These are phyloP conservation scores for Coffea canephora DNA, from an alignment of 257 asterid species.

Conservation along the genomic window DNA sequence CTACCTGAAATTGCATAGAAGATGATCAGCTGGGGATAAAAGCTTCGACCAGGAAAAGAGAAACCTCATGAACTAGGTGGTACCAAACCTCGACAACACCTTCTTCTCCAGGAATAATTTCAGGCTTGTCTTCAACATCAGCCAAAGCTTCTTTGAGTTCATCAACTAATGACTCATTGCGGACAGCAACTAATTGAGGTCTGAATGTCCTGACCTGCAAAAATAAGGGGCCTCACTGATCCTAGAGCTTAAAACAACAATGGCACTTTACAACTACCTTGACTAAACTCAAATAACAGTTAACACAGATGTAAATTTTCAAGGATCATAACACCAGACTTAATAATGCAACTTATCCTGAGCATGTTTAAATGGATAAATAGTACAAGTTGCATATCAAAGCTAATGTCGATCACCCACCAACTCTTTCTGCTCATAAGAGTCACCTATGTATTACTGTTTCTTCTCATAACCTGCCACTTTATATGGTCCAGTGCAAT, in stretches of 20 bases:
- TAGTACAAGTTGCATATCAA: background rate
- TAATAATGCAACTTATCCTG: background rate
- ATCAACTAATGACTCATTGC: slow-evolving; percentile 60
- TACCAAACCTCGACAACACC: slow-evolving; percentile 80
- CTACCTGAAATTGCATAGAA: slow-evolving; percentile 59
- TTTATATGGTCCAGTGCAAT: background rate
- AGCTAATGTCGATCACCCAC: background rate
- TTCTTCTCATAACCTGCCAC: too few relatives aligned
- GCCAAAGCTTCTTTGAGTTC: slow-evolving; percentile 92
- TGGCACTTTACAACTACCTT: background rate
- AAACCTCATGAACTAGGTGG: slow-evolving; percentile 8
- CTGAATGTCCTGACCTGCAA: slow-evolving; percentile 73
- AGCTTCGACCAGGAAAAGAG: background rate
- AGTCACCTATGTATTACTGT: background rate
- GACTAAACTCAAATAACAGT: background rate
- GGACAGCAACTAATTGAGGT: slow-evolving; percentile 82
- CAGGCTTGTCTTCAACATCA: slow-evolving; percentile 74
- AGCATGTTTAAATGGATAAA: background rate
- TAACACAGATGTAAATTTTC: background rate
- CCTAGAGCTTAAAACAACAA: background rate
- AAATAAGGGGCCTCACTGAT: slow-evolving; percentile 9
- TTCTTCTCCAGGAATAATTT: slow-evolving; percentile 93
- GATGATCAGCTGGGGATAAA: slow-evolving; percentile 14
- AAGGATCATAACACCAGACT: background rate
- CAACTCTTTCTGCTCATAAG: background rate